A percentile compares a stretch with the other conserved stretches of the same genome.
Conservation (phyloP, 2,329 filamentous ascomycete genomes). For the Periconia digitata region DNA sequence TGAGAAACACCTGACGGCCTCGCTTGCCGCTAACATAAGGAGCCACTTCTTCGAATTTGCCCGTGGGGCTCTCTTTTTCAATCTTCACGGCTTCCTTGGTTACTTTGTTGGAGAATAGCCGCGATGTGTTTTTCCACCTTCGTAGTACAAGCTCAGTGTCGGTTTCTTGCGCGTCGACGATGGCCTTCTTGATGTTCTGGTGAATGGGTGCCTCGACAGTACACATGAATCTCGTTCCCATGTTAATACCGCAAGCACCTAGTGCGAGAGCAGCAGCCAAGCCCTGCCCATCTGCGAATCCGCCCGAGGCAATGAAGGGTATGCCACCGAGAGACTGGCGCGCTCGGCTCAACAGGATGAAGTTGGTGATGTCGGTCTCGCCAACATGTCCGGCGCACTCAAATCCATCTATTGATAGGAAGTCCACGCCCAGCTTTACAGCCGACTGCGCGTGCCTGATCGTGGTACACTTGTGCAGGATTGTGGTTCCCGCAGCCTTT, state of each 20-base stretch:
- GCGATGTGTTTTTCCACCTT: constrained; percentile 88
- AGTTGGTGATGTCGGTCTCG: constrained; percentile 85
- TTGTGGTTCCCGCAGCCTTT: constrained; percentile 74
- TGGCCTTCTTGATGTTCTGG: constrained; percentile 88
- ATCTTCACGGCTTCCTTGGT: constrained; percentile 77
- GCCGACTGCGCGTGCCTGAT: constrained; percentile 91
- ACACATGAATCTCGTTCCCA: constrained; percentile 98
- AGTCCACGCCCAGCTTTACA: constrained; percentile 92
- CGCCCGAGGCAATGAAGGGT: constrained; percentile 94
- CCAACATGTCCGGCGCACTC: constrained; percentile 93
- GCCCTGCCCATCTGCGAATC: constrained; percentile 92
- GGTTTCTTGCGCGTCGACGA: constrained; percentile 84
- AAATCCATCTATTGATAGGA: constrained; percentile 95
- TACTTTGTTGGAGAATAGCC: constrained; percentile 90
- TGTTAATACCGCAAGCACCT: constrained; percentile 93
- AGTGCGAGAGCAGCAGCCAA: constrained; percentile 87
- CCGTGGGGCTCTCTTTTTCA: constrained; percentile 78
- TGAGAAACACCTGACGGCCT: constrained; percentile 86
- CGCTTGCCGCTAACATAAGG: constrained; percentile 87
- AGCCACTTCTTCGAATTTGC: constrained; percentile 87
- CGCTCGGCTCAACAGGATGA: constrained; percentile 82
- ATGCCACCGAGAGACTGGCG: constrained; percentile 77
- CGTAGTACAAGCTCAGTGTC: constrained; percentile 87
- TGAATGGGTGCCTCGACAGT: constrained; percentile 93
- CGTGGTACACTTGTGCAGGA: constrained; percentile 97